Base-by-base conservation (phyloP, 108 stramenopile species). In the Fistulifera pelliculosa region DNA sequence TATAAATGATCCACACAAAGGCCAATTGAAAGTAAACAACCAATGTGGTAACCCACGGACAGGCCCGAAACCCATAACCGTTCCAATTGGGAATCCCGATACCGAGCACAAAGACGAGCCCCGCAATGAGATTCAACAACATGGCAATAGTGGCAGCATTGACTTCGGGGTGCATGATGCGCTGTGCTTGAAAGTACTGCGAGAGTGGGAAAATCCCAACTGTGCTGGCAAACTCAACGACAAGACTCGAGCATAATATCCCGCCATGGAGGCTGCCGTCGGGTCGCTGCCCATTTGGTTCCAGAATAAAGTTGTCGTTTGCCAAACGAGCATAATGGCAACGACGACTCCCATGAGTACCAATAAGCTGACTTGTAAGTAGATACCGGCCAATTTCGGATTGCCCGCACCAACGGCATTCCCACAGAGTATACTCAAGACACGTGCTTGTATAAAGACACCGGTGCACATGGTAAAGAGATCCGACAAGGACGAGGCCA, bases 171-270 rank as follows among this genome's bases (percentile, higher is more conserved):
- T 65, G 59, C 81, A 87, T 83, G 47, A 86, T 81, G 16, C 74
- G 53, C 48, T 92, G 90, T 5, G 85, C 83, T 4, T 69, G 70
- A 49, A 92, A 79, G 66, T 79, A 92, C 58, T 92, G 90, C 0
- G 76, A 52, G 22, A 87, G 47, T 56, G 90, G 23, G 56, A 38
- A 55, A 81, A 83, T 28, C 42, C 67, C 31, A 84, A 53, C 22
- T 69, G 71, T 1, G 72, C 83, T 11, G 89, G 89, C 15, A 91
- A 63, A 19, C 65, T 58, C 19, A 78, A 73, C 35, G 75, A 60
- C 38, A 91, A 71, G 0, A 78, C 70, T 16, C 49, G 45, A 1
- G 84, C 73, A 70, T 87, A 91, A 51, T 77, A 82, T 40, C 79
- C 83, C 2, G 89, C 89, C 66, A 76, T 77, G 17, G 65, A 24